Base-by-base conservation (phyloP, 768 basidiomycete genomes). In the Inosperma sp. region DNA sequence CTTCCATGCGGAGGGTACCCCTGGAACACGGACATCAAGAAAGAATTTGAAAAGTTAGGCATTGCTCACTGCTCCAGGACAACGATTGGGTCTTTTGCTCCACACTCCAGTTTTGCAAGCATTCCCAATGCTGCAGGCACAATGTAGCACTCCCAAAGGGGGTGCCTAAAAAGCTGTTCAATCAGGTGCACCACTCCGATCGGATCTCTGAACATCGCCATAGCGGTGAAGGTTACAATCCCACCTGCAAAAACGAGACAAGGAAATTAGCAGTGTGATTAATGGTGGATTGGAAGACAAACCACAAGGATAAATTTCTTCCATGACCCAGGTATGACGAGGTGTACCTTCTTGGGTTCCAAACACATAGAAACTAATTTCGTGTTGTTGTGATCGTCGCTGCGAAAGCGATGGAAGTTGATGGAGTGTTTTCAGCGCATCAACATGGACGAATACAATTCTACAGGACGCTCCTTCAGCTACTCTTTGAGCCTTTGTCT, bases 281-380 rank as follows among this genome's bases (percentile, higher is more conserved):
- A 33, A 39, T 5, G 23, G 23, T 16, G 21, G 3, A 23, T 9
- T 22, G 33, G 26, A 22, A 13, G 10, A 64, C 76, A 43, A 59
- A 87, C 88, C 88, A 50, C 79, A 63, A 31, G 84, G 83, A 59
- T 79, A 88, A 9, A 90, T 76, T 54, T 84, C 83, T 26, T 75
- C 72, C 7, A 88, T 57, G n/a, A 77, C 78, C 85, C 83, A 86
- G 26, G 72, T 65, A 5, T 70, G 62, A 14, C 72, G 73, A n/a
- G 72, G 64, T 12, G 85, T 66, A 14, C 62, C 72, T 23, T 76
- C 64, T 63, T 86, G 79, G 9, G 82, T 78, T 0, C 88, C 88
- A 67, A 83, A 91, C 1, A 78, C 77, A 60, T 81, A 80, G 56
- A 88, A 87, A 27, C 77, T 80, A 6, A 79, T 59, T 33, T 79